These are phyloP conservation scores for Hamigera avellanea DNA, from an alignment of 495 filamentous ascomycete genomes.

Conservation along the genomic window DNA sequence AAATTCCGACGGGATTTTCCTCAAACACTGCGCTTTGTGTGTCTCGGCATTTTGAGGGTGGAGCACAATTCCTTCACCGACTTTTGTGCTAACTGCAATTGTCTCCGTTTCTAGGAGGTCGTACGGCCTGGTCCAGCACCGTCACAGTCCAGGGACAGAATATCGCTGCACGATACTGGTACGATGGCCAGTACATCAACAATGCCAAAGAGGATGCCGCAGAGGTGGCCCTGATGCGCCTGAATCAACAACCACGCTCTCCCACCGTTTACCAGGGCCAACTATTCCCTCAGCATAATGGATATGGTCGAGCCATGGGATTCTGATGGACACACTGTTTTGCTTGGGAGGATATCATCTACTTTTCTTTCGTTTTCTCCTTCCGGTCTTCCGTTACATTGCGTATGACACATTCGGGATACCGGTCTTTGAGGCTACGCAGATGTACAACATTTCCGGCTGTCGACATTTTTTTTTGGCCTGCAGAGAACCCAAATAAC, in stretches of 20 bases:
- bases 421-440: conserved; percentile 10
- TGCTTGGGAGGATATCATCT: conserved; percentile 1
- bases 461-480: conserved; percentile 18
- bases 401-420: conserved; percentile 12
- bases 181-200: conserved; percentile 74
- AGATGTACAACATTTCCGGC: conserved; percentile 15
- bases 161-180: conserved; percentile 72
- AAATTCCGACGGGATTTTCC: too few relatives aligned
- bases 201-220: conserved; percentile 88
- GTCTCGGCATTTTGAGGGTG: conserved; percentile 18
- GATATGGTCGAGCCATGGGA: conserved; percentile 4
- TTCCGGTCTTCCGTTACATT: conserved; percentile 1
- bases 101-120: conserved; percentile 48
- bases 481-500: too few relatives aligned
- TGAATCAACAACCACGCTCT: conserved; percentile 16
- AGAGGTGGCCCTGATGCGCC: conserved; percentile 50
- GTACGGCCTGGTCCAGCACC: conserved; percentile 79
- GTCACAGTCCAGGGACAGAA: conserved; percentile 47
- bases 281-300: conserved; percentile 13
- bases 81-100: conserved; percentile 12
- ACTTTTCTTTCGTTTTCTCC: conserved; percentile 7
- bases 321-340: conserved; percentile 5
- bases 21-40: too few relatives aligned
- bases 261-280: conserved; percentile 18
- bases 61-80: conserved; percentile 27